A percentile compares a stretch with the other conserved stretches of the same genome.
Evolutionary conservation across 2,329 filamentous ascomycete genomes (phyloP).

Genomic region (Fonsecaea multimorphosa): DNA sequence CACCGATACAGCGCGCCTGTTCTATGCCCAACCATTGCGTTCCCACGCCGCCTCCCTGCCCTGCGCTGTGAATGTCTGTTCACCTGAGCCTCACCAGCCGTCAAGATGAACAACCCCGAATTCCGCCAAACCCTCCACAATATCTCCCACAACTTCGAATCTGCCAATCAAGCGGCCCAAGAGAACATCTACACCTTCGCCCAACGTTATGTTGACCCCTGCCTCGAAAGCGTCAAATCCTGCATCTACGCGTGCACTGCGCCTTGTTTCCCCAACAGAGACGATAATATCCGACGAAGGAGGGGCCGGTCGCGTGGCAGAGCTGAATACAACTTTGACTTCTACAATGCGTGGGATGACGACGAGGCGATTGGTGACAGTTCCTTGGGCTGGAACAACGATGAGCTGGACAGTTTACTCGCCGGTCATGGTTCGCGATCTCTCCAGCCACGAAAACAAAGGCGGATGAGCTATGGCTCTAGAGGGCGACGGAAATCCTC

Average conservation of each 20-base stretch:
- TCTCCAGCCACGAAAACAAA: conserved; percentile 71
- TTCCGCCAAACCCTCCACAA: conserved; percentile 93
- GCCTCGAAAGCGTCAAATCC: conserved; percentile 69
- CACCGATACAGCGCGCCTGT: conserved; percentile 26
- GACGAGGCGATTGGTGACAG: conserved; percentile 58
- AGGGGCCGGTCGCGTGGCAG: conserved; percentile 66
- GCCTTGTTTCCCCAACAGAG: conserved; percentile 68
- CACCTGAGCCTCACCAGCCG: background rate
- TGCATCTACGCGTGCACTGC: conserved; percentile 74
- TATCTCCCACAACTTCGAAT: conserved; percentile 86
- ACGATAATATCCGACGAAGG: conserved; percentile 74
- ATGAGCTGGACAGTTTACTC: conserved; percentile 83
- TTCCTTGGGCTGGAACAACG: conserved; percentile 75
- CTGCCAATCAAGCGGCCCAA: conserved; percentile 89
- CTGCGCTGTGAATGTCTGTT: conserved; percentile 15
- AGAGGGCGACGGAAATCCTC: conserved; percentile 57
- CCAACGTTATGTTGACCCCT: conserved; percentile 83
- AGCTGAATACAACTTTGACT: conserved; percentile 89
- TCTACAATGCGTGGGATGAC: conserved; percentile 95
- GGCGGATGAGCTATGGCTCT: conserved; percentile 89
- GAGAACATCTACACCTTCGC: conserved; percentile 88
- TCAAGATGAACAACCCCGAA: conserved; percentile 41
- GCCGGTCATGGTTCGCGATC: conserved; percentile 63
- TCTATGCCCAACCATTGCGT: background rate
- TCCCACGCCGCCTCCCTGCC: background rate